phyloP scores from a whole-genome alignment of 169 alveolate genomes.

The Ichthyophthirius multifiliis region DNA sequence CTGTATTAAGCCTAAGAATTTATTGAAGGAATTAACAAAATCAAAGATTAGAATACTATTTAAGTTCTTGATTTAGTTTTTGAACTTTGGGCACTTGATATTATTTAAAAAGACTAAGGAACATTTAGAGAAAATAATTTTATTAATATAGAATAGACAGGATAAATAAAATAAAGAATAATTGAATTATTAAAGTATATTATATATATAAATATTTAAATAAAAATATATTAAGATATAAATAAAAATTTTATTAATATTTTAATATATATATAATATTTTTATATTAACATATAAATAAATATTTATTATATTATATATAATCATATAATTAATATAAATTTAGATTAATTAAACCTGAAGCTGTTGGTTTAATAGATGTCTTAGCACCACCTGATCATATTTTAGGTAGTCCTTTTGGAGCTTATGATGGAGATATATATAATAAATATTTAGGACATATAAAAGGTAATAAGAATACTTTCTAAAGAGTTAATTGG shows the following conservation, averaged over 20 bases:
- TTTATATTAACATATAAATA: too few relatives aligned
- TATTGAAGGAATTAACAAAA: neutral
- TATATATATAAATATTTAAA: too few relatives aligned
- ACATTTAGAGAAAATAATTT: constrained; percentile 15
- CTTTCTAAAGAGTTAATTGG: constrained; percentile 44
- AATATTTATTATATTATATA: neutral
- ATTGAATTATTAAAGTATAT: constrained; percentile 12
- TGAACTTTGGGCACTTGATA: constrained; percentile 10
- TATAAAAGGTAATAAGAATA: constrained; percentile 25
- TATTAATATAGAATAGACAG: neutral
- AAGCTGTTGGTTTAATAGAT: constrained; percentile 46
- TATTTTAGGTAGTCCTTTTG: constrained; percentile 55
- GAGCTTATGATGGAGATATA: constrained; percentile 51
- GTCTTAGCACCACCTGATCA: constrained; percentile 56
- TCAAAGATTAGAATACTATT: neutral
- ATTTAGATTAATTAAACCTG: constrained; percentile 29
- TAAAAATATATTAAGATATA: too few relatives aligned
- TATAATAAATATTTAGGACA: constrained; percentile 38
- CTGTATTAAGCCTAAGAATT: constrained; percentile 29
- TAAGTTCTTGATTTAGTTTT: neutral
- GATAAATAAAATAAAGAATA: constrained; percentile 2
- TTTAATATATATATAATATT: too few relatives aligned
- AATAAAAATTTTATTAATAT: too few relatives aligned
- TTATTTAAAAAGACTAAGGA: constrained; percentile 2
- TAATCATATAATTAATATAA: neutral